Evolutionary conservation across 2,329 filamentous ascomycete genomes (phyloP), one percentile per base, ranked within the genome.

Genomic region (Paraphoma chrysanthemicola): DNA sequence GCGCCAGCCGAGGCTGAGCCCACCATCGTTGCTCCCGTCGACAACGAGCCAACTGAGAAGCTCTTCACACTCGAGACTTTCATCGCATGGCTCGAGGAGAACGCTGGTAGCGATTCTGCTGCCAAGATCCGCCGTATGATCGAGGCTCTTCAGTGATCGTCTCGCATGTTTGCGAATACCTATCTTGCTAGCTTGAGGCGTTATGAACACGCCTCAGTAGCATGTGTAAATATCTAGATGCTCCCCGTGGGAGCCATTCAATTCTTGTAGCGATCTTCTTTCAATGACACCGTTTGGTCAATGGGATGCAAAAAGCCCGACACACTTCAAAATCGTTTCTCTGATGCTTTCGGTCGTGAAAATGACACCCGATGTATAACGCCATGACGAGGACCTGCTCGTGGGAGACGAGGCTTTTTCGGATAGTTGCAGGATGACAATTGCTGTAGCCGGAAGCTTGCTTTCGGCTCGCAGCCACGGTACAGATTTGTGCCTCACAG

Each of bases 81-180:
- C 51, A 56, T 68, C 48, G 56, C 66, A 7, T 68, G 62, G 62
- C 57, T 68, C 50, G 60, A 66, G 57, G 54, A 67, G 60, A 57
- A 60, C 48, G 60, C 66, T 48, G 63, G 61, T 44, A 48, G 51
- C 31, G 43, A 23, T 7, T 43, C 29, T 23, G 41, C 54, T n/a
- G 29, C 38, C n/a, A 46, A 31, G 44, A 48, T 53, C 51, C 51
- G 51, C 29, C 51, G 51, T 29, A 53, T 53, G 51, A 53, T 53
- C 18, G 51, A 53, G 44, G 38, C 44, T 29, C 44, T 53, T 33
- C 51, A 48, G 44, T 53, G 41, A 44, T 16, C 44, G 14, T 10
- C 16, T 45, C 8, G 17, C 42, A 45, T 18, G 23, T 16, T 36
- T 30, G 14, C n/a, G 31, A 36, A 10, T 14, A 38, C 12, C 12